These are phyloP conservation scores for Sechiopsis laciniata DNA, from an alignment of 306 rosid species.

Conservation along the genomic window DNA sequence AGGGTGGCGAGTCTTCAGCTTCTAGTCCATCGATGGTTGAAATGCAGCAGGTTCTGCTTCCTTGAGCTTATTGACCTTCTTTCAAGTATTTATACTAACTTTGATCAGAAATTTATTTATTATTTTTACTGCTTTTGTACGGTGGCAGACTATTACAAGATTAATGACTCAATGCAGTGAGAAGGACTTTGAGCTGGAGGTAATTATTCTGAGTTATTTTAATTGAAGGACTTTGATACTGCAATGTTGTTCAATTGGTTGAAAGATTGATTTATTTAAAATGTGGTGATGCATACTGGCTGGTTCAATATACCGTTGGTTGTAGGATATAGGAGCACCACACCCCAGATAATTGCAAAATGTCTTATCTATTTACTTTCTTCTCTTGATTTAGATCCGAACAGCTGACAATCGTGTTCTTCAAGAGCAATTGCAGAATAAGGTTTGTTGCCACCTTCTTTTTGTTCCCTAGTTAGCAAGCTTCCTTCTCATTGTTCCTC, in stretches of 20 bases:
- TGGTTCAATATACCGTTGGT: background rate
- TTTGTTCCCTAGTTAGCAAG: background rate
- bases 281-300: background rate
- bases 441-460: conserved; percentile 39
- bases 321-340: background rate
- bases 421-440: conserved; percentile 84
- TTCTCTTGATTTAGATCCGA: conserved; percentile 52
- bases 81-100: background rate
- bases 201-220: conserved; percentile 35
- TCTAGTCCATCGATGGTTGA: conserved; percentile 75
- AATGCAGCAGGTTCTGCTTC: conserved; percentile 82
- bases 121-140: conserved; percentile 22
- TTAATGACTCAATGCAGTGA: conserved; percentile 83
- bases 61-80: conserved; percentile 16
- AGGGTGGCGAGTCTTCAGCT: conserved; percentile 72
- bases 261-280: background rate
- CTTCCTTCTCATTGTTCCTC: conserved; percentile 14
- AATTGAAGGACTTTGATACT: conserved; percentile 20
- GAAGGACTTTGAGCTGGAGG: conserved; percentile 96
- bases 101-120: background rate
- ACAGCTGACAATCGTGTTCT: conserved; percentile 95
- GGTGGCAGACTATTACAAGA: conserved; percentile 71
- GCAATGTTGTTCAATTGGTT: background rate
- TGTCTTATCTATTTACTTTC: background rate
- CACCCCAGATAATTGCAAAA: background rate